Conservation (phyloP, 441 rosid species). For the Metrosideros polymorpha region DNA sequence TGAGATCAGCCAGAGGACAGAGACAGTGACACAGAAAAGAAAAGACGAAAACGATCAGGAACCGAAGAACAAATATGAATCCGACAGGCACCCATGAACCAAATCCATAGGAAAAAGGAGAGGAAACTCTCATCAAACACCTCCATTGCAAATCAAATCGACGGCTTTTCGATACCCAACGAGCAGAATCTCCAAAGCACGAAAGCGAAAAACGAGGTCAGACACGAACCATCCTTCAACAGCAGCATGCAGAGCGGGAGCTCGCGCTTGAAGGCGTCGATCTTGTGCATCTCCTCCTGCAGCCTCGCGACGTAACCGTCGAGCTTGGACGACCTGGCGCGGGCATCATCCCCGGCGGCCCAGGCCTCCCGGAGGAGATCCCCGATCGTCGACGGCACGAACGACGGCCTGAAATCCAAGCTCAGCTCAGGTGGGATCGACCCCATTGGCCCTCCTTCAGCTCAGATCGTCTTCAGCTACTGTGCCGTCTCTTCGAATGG, state of each 20-base stretch:
- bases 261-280: slow-evolving; percentile 74
- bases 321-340: slow-evolving; percentile 30
- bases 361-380: slow-evolving; percentile 39
- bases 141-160: background rate
- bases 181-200: background rate
- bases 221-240: slow-evolving; percentile 63
- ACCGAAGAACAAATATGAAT: background rate
- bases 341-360: slow-evolving; percentile 28
- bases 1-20: background rate
- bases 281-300: slow-evolving; percentile 80
- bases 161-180: background rate
- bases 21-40: background rate
- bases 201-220: background rate
- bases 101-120: background rate
- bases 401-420: slow-evolving; percentile 50
- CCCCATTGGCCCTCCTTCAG: slow-evolving; percentile 17
- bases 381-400: slow-evolving; percentile 46
- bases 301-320: slow-evolving; percentile 44
- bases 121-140: background rate
- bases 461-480: background rate
- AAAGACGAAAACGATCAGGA: background rate
- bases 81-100: background rate
- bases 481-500: background rate
- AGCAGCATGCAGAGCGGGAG: slow-evolving; percentile 82
- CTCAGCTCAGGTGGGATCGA: slow-evolving; percentile 54